Base-by-base conservation (phyloP, 1,284 basidiomycete genomes). In the Naganishia sp. region DNA sequence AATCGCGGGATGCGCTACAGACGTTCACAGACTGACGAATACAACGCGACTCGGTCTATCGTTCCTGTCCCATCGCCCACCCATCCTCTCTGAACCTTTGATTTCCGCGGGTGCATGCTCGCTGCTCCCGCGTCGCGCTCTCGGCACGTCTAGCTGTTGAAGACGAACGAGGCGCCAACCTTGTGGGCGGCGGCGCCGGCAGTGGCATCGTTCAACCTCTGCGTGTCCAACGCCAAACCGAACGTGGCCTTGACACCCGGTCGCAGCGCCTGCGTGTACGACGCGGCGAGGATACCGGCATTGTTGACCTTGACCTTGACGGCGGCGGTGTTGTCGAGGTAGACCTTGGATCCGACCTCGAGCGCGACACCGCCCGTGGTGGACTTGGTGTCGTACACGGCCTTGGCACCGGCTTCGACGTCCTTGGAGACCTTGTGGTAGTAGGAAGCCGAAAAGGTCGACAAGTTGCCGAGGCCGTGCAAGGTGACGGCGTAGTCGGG, bases 301-400 rank as follows among this genome's bases (percentile, higher is more conserved):
- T 95, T 95, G 88, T 96, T 97, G 84, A 99, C 95, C 87, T 99
- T 99, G 75, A 93, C 92, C 87, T 99, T 96, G 84, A 96, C 85
- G 77, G 92, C 96, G 25, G 93, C 89, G 74, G 92, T 88, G 65
- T 85, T 82, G 83, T 96, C 93, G 66, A 83, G 78, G 80, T 83
- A 83, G 68, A 90, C 88, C 86, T 98, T 98, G 78, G 92, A 87
- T 78, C 95, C 95, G 72, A 99, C 94, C 83, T 99, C 95, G 76
- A 99, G 87, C 71, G 86, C 87, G 78, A 98, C 91, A 81, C 89
- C 88, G 71, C 88, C 87, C 72, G 90, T 87, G 73, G 92, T 89
- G 67, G 89, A 85, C 84, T 96, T 95, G 81, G 90, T 87, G 84
- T 98, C 94, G 82, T 96, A 99, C 79, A 95, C 87, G 64, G 95